These are phyloP conservation scores for Calonectria multiphialidica DNA, from an alignment of 2,329 filamentous ascomycete genomes.

Conservation along the genomic window DNA sequence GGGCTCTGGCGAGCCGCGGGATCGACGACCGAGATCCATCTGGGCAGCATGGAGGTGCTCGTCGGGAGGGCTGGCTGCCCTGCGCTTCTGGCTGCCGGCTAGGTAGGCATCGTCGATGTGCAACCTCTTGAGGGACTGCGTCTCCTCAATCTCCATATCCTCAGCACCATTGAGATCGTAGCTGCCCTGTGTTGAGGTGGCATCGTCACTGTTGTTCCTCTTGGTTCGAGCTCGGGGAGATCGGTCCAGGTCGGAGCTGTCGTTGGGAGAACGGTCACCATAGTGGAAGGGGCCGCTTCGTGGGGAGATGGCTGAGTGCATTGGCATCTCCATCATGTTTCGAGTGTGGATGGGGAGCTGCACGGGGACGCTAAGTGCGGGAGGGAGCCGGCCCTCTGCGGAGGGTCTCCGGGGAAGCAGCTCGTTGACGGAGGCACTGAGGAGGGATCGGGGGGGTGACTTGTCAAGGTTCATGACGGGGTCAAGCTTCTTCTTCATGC, in stretches of 20 bases:
- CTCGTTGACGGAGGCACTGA: conserved; percentile 58
- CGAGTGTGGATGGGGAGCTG: conserved; percentile 57
- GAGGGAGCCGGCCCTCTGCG: conserved; percentile 56
- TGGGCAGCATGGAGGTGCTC: conserved; percentile 56
- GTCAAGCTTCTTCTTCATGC: conserved; percentile 68
- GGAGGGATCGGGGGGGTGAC: conserved; percentile 58
- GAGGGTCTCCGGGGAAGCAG: conserved; percentile 50
- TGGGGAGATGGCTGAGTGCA: conserved; percentile 62
- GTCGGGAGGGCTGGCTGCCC: conserved; percentile 67
- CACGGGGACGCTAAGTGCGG: conserved; percentile 56
- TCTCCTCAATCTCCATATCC: conserved; percentile 66
- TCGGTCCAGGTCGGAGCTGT: conserved; percentile 59
- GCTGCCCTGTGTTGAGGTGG: conserved; percentile 58
- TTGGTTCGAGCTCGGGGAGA: conserved; percentile 59
- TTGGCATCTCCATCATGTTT: conserved; percentile 57
- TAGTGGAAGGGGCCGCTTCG: conserved; percentile 57
- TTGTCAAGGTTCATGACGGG: conserved; percentile 59
- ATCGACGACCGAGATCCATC: conserved; percentile 60
- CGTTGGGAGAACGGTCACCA: conserved; percentile 56
- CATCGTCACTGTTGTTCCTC: conserved; percentile 67
- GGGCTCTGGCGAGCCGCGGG: conserved; percentile 65
- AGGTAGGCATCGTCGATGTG: conserved; percentile 61
- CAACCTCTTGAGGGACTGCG: conserved; percentile 61
- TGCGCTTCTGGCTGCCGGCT: conserved; percentile 63
- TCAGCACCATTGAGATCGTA: conserved; percentile 54